Conservation (phyloP, 352 stramenopile species). For the Blastocystis sp. region DNA sequence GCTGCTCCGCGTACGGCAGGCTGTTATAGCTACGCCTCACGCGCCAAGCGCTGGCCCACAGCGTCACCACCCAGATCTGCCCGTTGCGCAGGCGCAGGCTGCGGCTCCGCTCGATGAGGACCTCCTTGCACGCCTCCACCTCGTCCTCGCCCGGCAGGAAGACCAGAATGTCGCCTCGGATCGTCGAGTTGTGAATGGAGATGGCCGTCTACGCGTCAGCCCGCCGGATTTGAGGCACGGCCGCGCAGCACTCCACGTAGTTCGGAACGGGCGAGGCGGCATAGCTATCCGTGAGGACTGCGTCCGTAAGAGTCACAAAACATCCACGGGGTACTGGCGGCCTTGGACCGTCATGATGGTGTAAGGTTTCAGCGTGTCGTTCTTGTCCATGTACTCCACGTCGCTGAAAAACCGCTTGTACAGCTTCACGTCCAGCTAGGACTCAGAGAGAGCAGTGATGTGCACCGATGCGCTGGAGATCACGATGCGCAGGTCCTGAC, state of each 20-base stretch:
- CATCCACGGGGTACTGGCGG: conserved; percentile 84
- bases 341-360: conserved; percentile 80
- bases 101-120: conserved; percentile 6
- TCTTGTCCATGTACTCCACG: conserved; percentile 55
- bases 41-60: background rate
- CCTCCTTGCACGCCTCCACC: conserved; percentile 76
- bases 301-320: conserved; percentile 73
- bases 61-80: conserved; percentile 35
- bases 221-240: background rate
- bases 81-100: background rate
- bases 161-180: conserved; percentile 85
- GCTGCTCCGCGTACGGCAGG: conserved; percentile 92
- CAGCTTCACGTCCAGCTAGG: conserved; percentile 74
- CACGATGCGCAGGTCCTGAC: conserved; percentile 82
- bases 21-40: conserved; percentile 91
- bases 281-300: conserved; percentile 72
- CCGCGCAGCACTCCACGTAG: conserved; percentile 74
- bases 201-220: conserved; percentile 75
- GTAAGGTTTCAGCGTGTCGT: conserved; percentile 8
- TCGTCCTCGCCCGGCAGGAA: conserved; percentile 90
- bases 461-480: conserved; percentile 77
- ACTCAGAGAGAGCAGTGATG: conserved; percentile 50
- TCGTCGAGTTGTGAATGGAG: conserved; percentile 73
- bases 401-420: conserved; percentile 44
- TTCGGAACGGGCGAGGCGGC: conserved; percentile 74